Conservation (phyloP, 2,329 filamentous ascomycete species). For the Colletotrichum ledebouriae region DNA sequence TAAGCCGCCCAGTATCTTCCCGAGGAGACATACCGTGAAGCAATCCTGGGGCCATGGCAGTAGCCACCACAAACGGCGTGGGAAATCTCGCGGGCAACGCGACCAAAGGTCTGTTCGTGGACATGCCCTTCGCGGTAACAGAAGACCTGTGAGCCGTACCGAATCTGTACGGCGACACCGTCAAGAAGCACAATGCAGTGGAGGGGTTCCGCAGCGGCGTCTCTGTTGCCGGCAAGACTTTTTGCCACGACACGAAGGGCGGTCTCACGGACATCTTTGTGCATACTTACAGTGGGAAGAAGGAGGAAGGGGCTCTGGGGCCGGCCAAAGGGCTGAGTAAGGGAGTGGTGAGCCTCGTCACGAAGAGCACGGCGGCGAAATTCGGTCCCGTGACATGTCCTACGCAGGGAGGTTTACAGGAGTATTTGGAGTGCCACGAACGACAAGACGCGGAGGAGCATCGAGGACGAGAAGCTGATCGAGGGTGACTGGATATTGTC, state of each 20-base stretch:
- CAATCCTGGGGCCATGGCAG: slow-evolving; percentile 41
- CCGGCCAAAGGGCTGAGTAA: slow-evolving; percentile 42
- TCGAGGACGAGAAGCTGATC: slow-evolving; percentile 35
- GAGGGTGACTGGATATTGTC: slow-evolving; percentile 42
- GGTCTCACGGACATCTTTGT: slow-evolving; percentile 40
- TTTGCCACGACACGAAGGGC: slow-evolving; percentile 39
- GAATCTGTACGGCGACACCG: slow-evolving; percentile 41
- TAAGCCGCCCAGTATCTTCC: slow-evolving; percentile 8
- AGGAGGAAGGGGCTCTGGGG: slow-evolving; percentile 34
- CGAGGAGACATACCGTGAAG: slow-evolving; percentile 9
- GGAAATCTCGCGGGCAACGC: slow-evolving; percentile 69
- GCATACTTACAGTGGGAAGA: slow-evolving; percentile 41
- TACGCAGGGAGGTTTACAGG: slow-evolving; percentile 39
- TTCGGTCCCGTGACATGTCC: slow-evolving; percentile 41
- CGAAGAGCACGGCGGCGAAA: slow-evolving; percentile 41
- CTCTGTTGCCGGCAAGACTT: slow-evolving; percentile 40
- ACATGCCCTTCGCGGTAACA: slow-evolving; percentile 42
- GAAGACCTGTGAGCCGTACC: slow-evolving; percentile 44
- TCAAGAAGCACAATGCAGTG: slow-evolving; percentile 36
- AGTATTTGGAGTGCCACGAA: slow-evolving; percentile 36
- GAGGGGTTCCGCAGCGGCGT: slow-evolving; percentile 41
- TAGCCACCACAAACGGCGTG: slow-evolving; percentile 60
- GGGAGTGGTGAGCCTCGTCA: slow-evolving; percentile 38
- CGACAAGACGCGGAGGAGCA: slow-evolving; percentile 24
- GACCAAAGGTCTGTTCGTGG: slow-evolving; percentile 69